Evolutionary conservation across 164 flowering plant genomes (phyloP).

Genomic region (Stephania japonica): DNA sequence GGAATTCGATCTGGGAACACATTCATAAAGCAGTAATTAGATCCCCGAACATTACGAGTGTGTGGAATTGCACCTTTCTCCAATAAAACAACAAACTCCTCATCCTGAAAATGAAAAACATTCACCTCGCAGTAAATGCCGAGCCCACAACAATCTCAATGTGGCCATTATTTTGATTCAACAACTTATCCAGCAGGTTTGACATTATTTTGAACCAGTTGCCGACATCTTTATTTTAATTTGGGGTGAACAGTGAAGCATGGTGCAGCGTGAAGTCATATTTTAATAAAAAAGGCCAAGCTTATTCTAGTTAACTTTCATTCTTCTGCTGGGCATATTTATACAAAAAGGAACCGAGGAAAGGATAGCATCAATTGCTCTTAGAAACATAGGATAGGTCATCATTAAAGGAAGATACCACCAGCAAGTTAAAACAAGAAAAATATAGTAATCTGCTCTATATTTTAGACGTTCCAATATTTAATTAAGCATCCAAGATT

Average conservation of each 20-base stretch:
- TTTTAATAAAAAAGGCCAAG: not conserved
- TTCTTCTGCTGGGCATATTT: not conserved
- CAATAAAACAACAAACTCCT: conserved; percentile 67
- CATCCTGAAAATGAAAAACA: conserved; percentile 45
- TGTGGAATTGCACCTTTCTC: conserved; percentile 70
- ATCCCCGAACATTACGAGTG: conserved; percentile 80
- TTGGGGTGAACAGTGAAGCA: not conserved
- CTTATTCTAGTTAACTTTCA: not conserved
- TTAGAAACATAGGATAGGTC: not conserved
- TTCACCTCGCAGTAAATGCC: not conserved
- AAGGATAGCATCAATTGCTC: not conserved
- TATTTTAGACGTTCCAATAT: not conserved
- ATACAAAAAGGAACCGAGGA: no score
- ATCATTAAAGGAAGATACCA: not conserved
- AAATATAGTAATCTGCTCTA: not conserved
- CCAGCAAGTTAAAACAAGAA: not conserved
- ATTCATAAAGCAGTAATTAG: conserved; percentile 80
- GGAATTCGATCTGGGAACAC: conserved; percentile 87
- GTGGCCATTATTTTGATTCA: no score
- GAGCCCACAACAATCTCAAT: no score
- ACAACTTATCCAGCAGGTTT: no score
- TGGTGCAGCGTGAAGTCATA: not conserved
- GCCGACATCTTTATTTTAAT: not conserved
- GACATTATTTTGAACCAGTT: no score
- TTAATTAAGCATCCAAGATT: not conserved